Evolutionary conservation across 495 filamentous ascomycete genomes (phyloP).

Genomic region (Penicillium silybi): DNA sequence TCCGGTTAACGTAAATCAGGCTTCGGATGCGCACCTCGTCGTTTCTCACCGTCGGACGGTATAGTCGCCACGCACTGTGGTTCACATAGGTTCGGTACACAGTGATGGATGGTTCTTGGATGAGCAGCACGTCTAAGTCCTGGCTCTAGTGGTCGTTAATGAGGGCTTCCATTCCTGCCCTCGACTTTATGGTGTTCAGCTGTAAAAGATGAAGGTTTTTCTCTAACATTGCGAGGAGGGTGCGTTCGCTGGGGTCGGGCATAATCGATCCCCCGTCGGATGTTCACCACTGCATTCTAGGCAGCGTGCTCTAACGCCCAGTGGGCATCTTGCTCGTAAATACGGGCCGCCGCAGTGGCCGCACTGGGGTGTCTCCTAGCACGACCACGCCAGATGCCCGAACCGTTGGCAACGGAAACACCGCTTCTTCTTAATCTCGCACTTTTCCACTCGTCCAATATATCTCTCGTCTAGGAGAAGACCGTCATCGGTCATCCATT

Average conservation of each 20-base stretch:
- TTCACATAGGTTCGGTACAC: slow-evolving; percentile 23
- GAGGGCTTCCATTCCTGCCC: slow-evolving; percentile 25
- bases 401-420: slow-evolving; percentile 27
- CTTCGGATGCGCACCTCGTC: slow-evolving; percentile 14
- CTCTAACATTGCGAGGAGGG: slow-evolving; percentile 14
- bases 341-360: slow-evolving; percentile 24
- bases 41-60: slow-evolving; percentile 13
- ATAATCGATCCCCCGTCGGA: slow-evolving; percentile 16
- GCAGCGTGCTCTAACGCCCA: slow-evolving; percentile 12
- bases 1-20: slow-evolving; percentile 23
- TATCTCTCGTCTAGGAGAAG: slow-evolving; percentile 18
- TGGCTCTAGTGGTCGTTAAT: slow-evolving; percentile 27
- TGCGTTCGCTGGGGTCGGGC: slow-evolving; percentile 4
- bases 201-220: slow-evolving; percentile 25
- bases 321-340: too few relatives aligned
- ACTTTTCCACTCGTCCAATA: slow-evolving; percentile 16
- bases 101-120: slow-evolving; percentile 24
- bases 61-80: slow-evolving; percentile 26
- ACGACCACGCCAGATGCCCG: slow-evolving; percentile 28
- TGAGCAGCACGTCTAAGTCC: slow-evolving; percentile 23
- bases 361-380: slow-evolving; percentile 24
- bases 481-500: too few relatives aligned
- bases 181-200: slow-evolving; percentile 27
- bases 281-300: slow-evolving; percentile 20
- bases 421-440: slow-evolving; percentile 19